These are phyloP conservation scores for Eucalyptus dawsonii DNA, from an alignment of 345 rosid species.

Conservation along the genomic window DNA sequence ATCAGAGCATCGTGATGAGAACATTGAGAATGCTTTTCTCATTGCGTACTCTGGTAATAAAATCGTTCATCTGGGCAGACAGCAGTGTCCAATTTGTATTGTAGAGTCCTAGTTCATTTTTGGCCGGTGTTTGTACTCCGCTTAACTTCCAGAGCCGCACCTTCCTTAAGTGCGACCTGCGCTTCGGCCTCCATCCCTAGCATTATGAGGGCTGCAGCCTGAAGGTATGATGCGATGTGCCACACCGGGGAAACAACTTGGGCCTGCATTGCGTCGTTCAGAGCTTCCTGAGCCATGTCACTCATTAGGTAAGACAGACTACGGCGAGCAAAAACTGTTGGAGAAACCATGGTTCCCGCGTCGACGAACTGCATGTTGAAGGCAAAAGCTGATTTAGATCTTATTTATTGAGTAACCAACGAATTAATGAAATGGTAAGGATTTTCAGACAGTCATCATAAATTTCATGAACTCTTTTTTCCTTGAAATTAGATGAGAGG, in stretches of 20 bases:
- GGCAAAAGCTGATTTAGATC: background rate
- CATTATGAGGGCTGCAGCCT: conserved; percentile 53
- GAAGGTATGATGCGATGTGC: conserved; percentile 86
- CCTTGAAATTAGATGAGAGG: background rate
- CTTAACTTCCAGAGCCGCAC: conserved; percentile 50
- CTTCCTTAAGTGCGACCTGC: conserved; percentile 62
- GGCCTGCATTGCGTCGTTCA: conserved; percentile 80
- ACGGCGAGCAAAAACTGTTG: conserved; percentile 73
- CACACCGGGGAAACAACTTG: conserved; percentile 74
- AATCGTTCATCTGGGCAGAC: background rate
- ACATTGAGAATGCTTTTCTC: background rate
- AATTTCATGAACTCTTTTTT: background rate
- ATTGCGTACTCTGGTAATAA: background rate
- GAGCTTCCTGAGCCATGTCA: conserved; percentile 73
- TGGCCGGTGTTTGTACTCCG: conserved; percentile 15
- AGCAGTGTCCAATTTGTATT: background rate
- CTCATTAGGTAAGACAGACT: conserved; percentile 69
- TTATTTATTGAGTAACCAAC: background rate
- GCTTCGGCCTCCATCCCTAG: conserved; percentile 74
- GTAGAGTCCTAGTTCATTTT: background rate
- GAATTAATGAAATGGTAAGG: background rate
- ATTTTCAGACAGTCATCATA: background rate
- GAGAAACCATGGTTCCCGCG: conserved; percentile 79
- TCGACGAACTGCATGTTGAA: conserved; percentile 55
- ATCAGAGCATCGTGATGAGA: background rate